phyloP scores from a whole-genome alignment of 108 stramenopile species.

The Fistulifera pelliculosa region DNA sequence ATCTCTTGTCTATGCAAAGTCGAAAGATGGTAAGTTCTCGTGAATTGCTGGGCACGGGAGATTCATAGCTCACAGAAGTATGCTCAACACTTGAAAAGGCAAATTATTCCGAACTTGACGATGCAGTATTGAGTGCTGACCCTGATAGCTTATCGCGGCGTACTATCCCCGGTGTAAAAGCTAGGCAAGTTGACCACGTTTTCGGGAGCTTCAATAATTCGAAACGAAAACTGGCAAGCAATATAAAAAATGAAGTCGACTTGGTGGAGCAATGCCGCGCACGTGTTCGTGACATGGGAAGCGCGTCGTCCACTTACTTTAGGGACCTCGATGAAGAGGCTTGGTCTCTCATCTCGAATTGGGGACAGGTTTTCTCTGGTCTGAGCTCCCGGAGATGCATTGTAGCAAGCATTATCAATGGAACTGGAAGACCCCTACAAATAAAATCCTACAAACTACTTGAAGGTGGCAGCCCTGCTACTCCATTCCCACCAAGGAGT shows the following conservation, averaged over 20 bases:
- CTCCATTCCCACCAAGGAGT: conserved; percentile 54
- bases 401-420: conserved; percentile 69
- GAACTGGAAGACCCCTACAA: conserved; percentile 54
- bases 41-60: no score
- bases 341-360: conserved; percentile 57
- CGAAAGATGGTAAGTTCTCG: conserved; percentile 36
- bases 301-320: conserved; percentile 44
- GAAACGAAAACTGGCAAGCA: conserved; percentile 22
- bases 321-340: conserved; percentile 60
- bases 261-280: conserved; percentile 58
- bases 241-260: conserved; percentile 54
- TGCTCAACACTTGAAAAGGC: conserved; percentile 10
- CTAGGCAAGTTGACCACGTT: conserved; percentile 34
- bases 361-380: conserved; percentile 66
- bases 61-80: no score
- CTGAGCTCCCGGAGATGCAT: conserved; percentile 64
- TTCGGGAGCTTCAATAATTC: conserved; percentile 62
- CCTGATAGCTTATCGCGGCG: conserved; percentile 30
- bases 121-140: conserved; percentile 14
- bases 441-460: conserved; percentile 56
- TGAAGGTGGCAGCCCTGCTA: conserved; percentile 73
- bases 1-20: conserved; percentile 48
- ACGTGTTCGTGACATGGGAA: conserved; percentile 45
- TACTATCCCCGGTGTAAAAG: conserved; percentile 60
- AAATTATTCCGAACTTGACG: conserved; percentile 28